Conservation (phyloP, 208 protist species). For the Leishmania major region DNA sequence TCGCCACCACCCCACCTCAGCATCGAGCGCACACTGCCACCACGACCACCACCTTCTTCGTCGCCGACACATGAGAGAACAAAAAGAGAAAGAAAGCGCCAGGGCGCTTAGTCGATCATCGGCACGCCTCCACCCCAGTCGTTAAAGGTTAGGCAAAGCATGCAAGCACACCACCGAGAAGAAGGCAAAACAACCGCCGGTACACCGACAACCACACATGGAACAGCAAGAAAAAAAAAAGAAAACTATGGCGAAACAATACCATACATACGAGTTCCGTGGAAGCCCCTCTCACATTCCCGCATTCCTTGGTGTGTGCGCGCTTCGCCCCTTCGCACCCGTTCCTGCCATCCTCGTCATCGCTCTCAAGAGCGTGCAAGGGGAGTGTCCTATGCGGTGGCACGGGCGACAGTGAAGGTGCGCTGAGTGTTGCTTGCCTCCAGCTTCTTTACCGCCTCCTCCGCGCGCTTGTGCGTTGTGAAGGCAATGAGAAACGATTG, state of each 20-base stretch:
- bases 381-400: neutral
- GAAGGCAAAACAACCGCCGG: neutral
- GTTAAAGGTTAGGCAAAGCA: neutral
- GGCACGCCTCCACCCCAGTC: neutral
- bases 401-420: slow-evolving; percentile 19
- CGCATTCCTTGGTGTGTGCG: neutral
- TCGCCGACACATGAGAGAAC: neutral
- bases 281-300: neutral
- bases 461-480: slow-evolving; percentile 30
- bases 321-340: neutral
- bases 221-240: neutral
- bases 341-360: neutral
- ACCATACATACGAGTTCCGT: neutral
- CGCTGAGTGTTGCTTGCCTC: slow-evolving; percentile 23
- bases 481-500: slow-evolving; percentile 30
- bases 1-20: neutral
- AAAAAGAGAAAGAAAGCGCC: neutral
- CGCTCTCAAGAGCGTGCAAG: neutral
- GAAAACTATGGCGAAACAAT: neutral
- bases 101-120: neutral
- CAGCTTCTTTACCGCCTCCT: slow-evolving; percentile 30
- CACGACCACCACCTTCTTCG: neutral
- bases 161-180: too few relatives aligned
- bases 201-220: neutral
- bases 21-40: neutral